Conservation (phyloP, 768 basidiomycete species). For the Suillus discolor region DNA sequence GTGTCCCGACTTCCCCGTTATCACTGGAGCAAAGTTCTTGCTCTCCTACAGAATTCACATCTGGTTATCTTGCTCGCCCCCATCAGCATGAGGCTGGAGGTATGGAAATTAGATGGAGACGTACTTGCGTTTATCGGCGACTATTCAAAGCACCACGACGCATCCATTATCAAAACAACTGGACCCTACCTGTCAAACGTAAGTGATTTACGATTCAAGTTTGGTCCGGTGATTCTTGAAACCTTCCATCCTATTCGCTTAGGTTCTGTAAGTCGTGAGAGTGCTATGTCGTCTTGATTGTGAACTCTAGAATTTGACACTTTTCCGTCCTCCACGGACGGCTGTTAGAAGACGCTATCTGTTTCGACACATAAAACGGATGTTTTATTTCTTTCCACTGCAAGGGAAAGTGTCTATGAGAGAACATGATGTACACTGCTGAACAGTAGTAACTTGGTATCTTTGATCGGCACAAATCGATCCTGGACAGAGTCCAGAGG, state of each 20-base stretch:
- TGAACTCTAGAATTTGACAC: neutral
- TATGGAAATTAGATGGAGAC: slow-evolving; percentile 2
- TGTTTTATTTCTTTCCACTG: neutral
- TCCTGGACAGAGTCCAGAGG: neutral
- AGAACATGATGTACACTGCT: neutral
- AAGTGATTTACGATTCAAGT: neutral
- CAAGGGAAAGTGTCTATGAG: neutral
- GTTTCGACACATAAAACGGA: neutral
- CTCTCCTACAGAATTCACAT: neutral
- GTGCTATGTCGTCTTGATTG: neutral
- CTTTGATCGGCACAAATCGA: neutral
- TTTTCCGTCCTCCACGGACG: neutral
- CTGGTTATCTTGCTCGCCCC: neutral
- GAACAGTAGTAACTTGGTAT: neutral
- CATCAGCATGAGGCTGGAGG: neutral
- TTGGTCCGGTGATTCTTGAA: neutral
- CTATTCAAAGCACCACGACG: slow-evolving; percentile 2
- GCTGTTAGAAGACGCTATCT: neutral
- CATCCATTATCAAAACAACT: neutral
- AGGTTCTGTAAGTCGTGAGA: slow-evolving; percentile 3
- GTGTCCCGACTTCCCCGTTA: neutral
- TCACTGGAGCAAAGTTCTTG: neutral
- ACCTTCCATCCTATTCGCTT: neutral
- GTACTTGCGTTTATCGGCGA: neutral
- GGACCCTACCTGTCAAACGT: slow-evolving; percentile 1